phyloP scores from a whole-genome alignment of 192 early-diverging fungal species.

The Coemansia sp. region DNA sequence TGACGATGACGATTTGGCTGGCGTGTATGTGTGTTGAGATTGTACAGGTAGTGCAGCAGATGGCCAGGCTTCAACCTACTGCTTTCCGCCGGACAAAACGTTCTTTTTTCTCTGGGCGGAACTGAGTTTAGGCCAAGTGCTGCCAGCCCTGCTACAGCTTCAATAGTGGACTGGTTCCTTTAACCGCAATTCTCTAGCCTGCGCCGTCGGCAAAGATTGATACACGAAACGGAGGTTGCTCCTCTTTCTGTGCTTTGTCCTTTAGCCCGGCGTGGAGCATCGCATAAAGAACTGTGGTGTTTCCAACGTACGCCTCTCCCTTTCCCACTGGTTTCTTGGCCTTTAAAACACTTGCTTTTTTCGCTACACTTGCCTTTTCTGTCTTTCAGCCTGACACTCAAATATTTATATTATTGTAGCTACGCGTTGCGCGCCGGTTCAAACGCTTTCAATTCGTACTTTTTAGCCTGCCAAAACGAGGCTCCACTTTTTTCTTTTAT shows the following conservation, averaged over 20 bases:
- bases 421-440: conserved; percentile 9
- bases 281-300: not conserved
- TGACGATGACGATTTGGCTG: conserved; percentile 10
- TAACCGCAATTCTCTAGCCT: no score
- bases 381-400: not conserved
- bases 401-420: conserved; percentile 18
- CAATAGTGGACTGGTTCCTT: no score
- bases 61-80: not conserved
- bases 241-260: not conserved
- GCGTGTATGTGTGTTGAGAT: conserved; percentile 1
- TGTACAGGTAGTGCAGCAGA: not conserved
- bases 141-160: no score
- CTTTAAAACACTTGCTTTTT: conserved; percentile 5
- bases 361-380: not conserved
- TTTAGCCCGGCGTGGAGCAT: not conserved
- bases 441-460: not conserved
- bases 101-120: no score
- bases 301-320: not conserved
- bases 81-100: not conserved
- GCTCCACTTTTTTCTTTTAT: conserved; percentile 1
- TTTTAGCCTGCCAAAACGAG: conserved; percentile 6
- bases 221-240: not conserved
- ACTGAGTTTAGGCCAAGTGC: no score
- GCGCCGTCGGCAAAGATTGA: not conserved
- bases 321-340: conserved; percentile 9